phyloP scores from a whole-genome alignment of 139 green algal genomes.

The Chlamydomonas incerta region DNA sequence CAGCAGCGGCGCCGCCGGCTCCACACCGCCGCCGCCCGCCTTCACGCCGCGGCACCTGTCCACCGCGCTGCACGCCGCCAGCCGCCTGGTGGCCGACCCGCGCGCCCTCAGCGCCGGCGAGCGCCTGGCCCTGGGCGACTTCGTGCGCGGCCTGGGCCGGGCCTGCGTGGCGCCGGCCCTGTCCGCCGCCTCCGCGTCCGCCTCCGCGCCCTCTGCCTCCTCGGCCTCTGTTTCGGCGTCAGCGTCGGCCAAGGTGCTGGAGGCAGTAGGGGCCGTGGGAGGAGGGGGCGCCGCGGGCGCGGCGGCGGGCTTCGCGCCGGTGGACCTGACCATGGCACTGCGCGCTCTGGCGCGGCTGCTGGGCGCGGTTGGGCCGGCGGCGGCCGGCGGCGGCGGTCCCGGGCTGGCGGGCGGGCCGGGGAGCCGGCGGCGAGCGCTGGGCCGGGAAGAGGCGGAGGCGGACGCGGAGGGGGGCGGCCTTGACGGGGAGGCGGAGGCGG shows the following conservation, averaged over 20 bases:
- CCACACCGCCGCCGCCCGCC: not conserved
- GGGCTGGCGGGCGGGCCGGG: not conserved
- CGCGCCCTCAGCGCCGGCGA: not conserved
- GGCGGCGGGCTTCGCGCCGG: not conserved
- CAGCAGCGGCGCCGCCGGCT: too few relatives aligned
- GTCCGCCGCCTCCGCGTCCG: too few relatives aligned
- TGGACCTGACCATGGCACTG: constrained; percentile 20
- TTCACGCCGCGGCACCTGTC: not conserved
- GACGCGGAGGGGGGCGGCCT: not conserved
- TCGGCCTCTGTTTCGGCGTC: too few relatives aligned
- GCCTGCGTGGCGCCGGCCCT: constrained; percentile 11
- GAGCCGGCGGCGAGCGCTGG: too few relatives aligned
- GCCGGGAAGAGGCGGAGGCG: not conserved
- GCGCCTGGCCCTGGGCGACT: constrained; percentile 5
- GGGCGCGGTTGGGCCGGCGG: not conserved
- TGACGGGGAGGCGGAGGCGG: not conserved
- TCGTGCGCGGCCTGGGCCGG: not conserved
- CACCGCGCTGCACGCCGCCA: constrained; percentile 23
- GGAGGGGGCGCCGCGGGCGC: not conserved
- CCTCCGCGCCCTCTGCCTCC: too few relatives aligned
- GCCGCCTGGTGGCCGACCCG: constrained; percentile 2
- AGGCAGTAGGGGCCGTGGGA: too few relatives aligned
- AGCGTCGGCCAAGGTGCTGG: too few relatives aligned
- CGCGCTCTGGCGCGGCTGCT: constrained; percentile 11
- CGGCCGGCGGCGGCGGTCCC: not conserved